These are phyloP conservation scores for Scheffersomyces quercinus DNA, from an alignment of 1,139 yeast genomes.

Conservation along the genomic window DNA sequence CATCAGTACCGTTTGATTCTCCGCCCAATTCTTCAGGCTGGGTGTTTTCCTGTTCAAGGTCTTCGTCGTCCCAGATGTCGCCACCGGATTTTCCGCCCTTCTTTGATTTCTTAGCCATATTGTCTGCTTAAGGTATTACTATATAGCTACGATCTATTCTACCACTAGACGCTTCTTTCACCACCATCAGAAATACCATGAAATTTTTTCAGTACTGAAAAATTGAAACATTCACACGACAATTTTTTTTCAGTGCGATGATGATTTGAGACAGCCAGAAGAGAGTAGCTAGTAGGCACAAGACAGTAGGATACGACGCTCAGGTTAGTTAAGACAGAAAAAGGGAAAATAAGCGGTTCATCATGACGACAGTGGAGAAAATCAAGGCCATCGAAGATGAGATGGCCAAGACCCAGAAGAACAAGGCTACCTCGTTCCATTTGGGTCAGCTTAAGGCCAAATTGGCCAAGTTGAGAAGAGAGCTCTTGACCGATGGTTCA, in stretches of 20 bases:
- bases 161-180: background rate
- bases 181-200: conserved; percentile 3
- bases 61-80: conserved; percentile 86
- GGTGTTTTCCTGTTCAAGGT: conserved; percentile 56
- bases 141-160: no score
- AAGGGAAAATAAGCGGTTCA: conserved; percentile 12
- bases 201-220: conserved; percentile 12
- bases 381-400: conserved; percentile 93
- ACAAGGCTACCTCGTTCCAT: conserved; percentile 94
- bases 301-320: no score
- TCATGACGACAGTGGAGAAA: conserved; percentile 85
- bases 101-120: conserved; percentile 55
- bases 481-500: conserved; percentile 76
- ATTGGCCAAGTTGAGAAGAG: conserved; percentile 90
- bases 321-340: no score
- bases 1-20: conserved; percentile 18
- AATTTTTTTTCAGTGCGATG: conserved; percentile 4
- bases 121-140: conserved; percentile 1
- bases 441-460: conserved; percentile 96
- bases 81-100: conserved; percentile 54
- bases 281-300: no score
- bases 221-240: conserved; percentile 8
- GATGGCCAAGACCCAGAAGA: conserved; percentile 93
- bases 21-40: conserved; percentile 57
- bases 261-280: no score